Evolutionary conservation across 345 rosid species (phyloP).

Genomic region (Lagerstroemia speciosa): DNA sequence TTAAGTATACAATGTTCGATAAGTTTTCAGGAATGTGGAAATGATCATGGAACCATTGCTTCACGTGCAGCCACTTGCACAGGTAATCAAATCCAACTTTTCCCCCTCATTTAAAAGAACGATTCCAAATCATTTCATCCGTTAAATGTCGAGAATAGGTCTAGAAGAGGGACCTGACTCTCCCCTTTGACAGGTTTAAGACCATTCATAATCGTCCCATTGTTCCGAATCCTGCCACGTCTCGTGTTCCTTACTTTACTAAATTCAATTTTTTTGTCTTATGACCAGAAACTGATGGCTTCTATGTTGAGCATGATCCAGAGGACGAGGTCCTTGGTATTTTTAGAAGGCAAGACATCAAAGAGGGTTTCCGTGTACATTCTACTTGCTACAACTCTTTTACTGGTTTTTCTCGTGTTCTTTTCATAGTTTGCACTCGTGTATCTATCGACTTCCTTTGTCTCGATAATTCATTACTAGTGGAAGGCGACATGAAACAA

Average conservation of each 20-base stretch:
- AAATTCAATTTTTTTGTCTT: background rate
- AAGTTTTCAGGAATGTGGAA: slow-evolving; percentile 52
- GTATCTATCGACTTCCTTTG: too few species aligned
- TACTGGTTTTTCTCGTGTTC: background rate
- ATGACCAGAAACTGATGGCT: slow-evolving; percentile 6
- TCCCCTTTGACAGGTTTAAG: background rate
- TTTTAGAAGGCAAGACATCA: background rate
- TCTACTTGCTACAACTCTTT: slow-evolving; percentile 2
- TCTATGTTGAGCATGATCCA: background rate
- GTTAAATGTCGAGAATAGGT: too few species aligned
- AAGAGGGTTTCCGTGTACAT: slow-evolving; percentile 9
- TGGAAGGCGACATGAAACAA: too few species aligned
- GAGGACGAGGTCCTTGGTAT: slow-evolving; percentile 3
- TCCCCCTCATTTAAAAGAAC: too few species aligned
- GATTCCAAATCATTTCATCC: too few species aligned
- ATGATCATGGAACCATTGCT: slow-evolving; percentile 75
- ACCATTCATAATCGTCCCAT: too few species aligned
- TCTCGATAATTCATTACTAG: too few species aligned
- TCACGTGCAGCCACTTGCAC: slow-evolving; percentile 43
- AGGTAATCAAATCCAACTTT: too few species aligned
- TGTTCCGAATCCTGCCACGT: too few species aligned
- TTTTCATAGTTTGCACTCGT: background rate
- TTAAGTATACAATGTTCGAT: background rate
- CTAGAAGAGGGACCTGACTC: too few species aligned
- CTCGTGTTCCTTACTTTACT: background rate